Percentiles rank a stretch among this genome's conserved stretches.
Evolutionary conservation across 192 early-diverging fungal genomes (phyloP).

Genomic region (Allomyces javanicus): DNA sequence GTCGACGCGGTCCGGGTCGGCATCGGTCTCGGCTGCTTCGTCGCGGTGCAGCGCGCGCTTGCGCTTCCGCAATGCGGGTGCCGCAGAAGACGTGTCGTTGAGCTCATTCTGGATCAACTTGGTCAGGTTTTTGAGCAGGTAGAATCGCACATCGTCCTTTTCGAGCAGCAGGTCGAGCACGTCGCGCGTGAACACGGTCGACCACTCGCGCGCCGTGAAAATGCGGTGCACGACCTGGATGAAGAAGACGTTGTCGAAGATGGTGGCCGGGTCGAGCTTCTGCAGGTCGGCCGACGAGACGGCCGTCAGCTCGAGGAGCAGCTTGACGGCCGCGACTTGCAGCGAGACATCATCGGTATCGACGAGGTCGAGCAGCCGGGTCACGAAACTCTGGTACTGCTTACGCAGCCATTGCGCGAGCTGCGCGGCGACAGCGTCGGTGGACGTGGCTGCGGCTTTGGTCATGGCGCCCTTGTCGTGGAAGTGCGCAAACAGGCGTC

Average conservation of each 20-base stretch:
- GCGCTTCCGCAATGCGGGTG: slow-evolving; percentile 2
- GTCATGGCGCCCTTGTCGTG: slow-evolving; percentile 23
- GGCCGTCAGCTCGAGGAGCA: slow-evolving; percentile 47
- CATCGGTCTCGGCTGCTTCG: slow-evolving; percentile 10
- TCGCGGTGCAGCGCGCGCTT: slow-evolving; percentile 5
- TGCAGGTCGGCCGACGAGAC: slow-evolving; percentile 30
- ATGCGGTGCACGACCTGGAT: slow-evolving; percentile 27
- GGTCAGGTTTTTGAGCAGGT: slow-evolving; percentile 51
- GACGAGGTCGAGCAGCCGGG: slow-evolving; percentile 28
- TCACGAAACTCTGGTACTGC: slow-evolving; percentile 49
- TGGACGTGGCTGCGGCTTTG: slow-evolving; percentile 11
- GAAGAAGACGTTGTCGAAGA: slow-evolving; percentile 56
- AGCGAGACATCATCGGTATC: not conserved
- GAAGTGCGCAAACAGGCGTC: slow-evolving; percentile 41
- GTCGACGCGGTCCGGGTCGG: not conserved
- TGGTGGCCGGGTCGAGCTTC: slow-evolving; percentile 14
- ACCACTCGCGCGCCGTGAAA: slow-evolving; percentile 34
- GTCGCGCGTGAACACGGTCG: slow-evolving; percentile 33
- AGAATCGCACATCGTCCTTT: slow-evolving; percentile 71
- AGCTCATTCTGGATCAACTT: slow-evolving; percentile 11
- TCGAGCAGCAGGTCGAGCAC: slow-evolving; percentile 48
- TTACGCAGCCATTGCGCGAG: slow-evolving; percentile 56
- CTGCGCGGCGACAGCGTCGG: slow-evolving; percentile 17
- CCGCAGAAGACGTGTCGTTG: slow-evolving; percentile 1
- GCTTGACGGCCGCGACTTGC: slow-evolving; percentile 45